phyloP scores from a whole-genome alignment of 768 basidiomycete genomes.

The Hemileccinum impolitum region DNA sequence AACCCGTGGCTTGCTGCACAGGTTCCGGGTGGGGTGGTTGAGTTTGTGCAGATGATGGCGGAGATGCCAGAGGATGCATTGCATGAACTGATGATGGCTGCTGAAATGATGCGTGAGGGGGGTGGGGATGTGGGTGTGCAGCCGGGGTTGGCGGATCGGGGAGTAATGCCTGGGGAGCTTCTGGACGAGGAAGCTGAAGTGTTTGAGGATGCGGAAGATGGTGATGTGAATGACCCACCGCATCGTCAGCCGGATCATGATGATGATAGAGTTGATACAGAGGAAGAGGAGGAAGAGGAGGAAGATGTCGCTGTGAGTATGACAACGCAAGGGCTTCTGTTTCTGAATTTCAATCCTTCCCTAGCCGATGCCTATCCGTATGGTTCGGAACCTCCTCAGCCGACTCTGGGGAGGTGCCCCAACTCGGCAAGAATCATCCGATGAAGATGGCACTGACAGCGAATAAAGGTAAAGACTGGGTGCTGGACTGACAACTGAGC shows the following conservation, averaged over 20 bases:
- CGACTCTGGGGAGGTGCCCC: constrained; percentile 51
- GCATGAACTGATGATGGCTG: constrained; percentile 54
- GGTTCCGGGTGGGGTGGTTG: constrained; percentile 63
- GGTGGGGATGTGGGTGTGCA: constrained; percentile 28
- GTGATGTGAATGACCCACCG: constrained; percentile 18
- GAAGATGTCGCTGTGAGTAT: constrained; percentile 45
- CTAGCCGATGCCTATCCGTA: constrained; percentile 57
- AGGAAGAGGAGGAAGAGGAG: constrained; percentile 43
- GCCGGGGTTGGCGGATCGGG: constrained; percentile 20
- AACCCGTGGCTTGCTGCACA: constrained; percentile 51
- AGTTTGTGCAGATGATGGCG: constrained; percentile 55
- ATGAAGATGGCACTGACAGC: constrained; percentile 10
- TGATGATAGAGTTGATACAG: constrained; percentile 26
- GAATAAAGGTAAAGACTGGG: not conserved
- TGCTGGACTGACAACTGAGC: too few species aligned
- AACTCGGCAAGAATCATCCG: constrained; percentile 18
- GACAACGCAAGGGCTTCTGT: not conserved
- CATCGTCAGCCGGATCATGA: constrained; percentile 22
- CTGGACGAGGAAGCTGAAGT: constrained; percentile 35
- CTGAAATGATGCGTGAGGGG: constrained; percentile 37
- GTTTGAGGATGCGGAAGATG: constrained; percentile 23
- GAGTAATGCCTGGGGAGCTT: constrained; percentile 45
- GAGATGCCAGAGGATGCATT: constrained; percentile 57
- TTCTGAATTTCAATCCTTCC: not conserved
- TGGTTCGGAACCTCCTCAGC: constrained; percentile 56